Evolutionary conservation across 179 eudicot genomes (phyloP), one percentile per base, ranked within the genome.

Genomic region (Beta lomatogona): DNA sequence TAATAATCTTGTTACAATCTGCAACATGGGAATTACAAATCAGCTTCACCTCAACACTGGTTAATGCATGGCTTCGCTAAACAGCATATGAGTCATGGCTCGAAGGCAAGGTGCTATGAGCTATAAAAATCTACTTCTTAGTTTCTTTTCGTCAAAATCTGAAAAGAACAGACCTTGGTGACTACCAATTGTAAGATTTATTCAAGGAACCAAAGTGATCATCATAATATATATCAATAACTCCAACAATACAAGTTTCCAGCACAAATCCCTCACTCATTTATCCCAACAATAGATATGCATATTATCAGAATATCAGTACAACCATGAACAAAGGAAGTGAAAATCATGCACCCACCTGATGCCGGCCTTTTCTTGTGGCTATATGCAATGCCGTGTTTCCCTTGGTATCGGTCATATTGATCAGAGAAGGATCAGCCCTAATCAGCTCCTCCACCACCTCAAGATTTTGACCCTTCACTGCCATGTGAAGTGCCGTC

Each of bases 401-500:
- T 48, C 97, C 97, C 84, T 92, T 95, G 0, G 67, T 89, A 81
- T 95, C 99, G 19, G 86, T 89, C 88, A 92, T 82, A 71, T 94
- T 95, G 61, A 91, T 65, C 28, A 86, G 82, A 22, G 90, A 84
- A 82, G 97, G 92, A 82, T 89, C 89, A 2, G 87, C 89, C 81
- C 82, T 86, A 31, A 91, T 91, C 60, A 95, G 88, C 85, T 88
- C 92, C 73, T 88, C 89, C 36, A 95, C 99, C 48, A 94, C 90
- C 82, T 91, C 92, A 48, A 91, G 84, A 83, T 86, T 95, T 82
- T 92, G 99, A 21, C 99, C 97, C 83, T 95, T 95, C 22, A 83
- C 98, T 0, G 98, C 98, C 99, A 95, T 95, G 77, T 95, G 99
- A 87, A 95, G 98, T 18, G 97, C 93, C 4, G 97, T 94, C 71